phyloP scores from a whole-genome alignment of 2,329 filamentous ascomycete genomes.

The Neophaeococcomyces mojaviensis region DNA sequence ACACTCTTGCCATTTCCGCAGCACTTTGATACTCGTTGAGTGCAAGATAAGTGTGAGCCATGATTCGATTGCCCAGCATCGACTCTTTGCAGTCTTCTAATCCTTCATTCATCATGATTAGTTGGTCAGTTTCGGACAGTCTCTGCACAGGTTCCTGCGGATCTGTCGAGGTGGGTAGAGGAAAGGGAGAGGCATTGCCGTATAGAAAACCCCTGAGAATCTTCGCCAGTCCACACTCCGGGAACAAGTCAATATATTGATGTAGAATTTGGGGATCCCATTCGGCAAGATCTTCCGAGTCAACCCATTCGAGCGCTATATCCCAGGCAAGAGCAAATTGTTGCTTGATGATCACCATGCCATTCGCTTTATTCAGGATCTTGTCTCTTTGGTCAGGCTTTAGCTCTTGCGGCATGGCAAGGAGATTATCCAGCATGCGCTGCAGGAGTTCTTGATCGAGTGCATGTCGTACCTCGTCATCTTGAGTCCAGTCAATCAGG shows the following conservation, averaged over 20 bases:
- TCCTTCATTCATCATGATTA: conserved; percentile 73
- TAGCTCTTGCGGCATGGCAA: conserved; percentile 57
- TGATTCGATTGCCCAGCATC: conserved; percentile 71
- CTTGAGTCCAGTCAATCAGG: conserved; percentile 80
- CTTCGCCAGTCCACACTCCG: conserved; percentile 71
- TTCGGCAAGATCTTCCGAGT: conserved; percentile 63
- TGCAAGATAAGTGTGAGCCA: conserved; percentile 74
- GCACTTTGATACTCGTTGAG: conserved; percentile 79
- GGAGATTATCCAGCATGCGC: conserved; percentile 69
- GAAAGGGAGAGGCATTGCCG: conserved; percentile 78
- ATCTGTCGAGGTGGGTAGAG: conserved; percentile 31
- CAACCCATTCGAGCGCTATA: conserved; percentile 81
- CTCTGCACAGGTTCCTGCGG: conserved; percentile 45
- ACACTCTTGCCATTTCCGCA: conserved; percentile 58
- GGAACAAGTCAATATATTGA: conserved; percentile 77
- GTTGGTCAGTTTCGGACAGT: conserved; percentile 66
- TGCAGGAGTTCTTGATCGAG: conserved; percentile 88
- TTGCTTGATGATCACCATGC: conserved; percentile 95
- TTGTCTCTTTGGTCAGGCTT: conserved; percentile 66
- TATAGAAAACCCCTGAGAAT: conserved; percentile 75
- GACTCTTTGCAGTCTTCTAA: conserved; percentile 59
- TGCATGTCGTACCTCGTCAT: conserved; percentile 73
- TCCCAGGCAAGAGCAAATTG: conserved; percentile 86
- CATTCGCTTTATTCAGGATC: conserved; percentile 69
- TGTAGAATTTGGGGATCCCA: conserved; percentile 72